Percentiles rank a stretch among this genome's conserved stretches.
Conservation (phyloP, 371 early-diverging fungal genomes). For the Entomophthora muscae region DNA sequence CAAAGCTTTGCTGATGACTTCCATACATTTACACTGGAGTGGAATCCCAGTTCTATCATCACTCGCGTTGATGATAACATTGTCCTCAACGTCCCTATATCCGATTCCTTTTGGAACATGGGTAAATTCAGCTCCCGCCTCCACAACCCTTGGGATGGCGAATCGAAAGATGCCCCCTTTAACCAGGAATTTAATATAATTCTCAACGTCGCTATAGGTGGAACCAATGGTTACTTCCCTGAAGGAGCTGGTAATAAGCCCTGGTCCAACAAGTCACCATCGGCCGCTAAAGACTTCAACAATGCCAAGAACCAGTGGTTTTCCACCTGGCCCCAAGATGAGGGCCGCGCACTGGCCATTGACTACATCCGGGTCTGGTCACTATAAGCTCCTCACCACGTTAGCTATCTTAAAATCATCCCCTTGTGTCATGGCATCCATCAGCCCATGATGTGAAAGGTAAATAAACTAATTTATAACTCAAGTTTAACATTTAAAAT, state of each 20-base stretch:
- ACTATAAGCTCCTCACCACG: no score
- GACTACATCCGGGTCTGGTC: slow-evolving; percentile 23
- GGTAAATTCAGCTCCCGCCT: slow-evolving; percentile 24
- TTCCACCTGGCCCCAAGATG: slow-evolving; percentile 28
- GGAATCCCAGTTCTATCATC: slow-evolving; percentile 31
- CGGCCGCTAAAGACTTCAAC: slow-evolving; percentile 29
- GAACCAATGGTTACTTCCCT: slow-evolving; percentile 40
- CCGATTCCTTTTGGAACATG: slow-evolving; percentile 21
- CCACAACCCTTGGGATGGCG: slow-evolving; percentile 29
- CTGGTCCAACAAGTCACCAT: slow-evolving; percentile 14
- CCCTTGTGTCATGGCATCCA: no score
- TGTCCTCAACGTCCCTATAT: slow-evolving; percentile 31
- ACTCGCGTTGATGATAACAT: slow-evolving; percentile 35
- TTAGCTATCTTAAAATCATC: no score
- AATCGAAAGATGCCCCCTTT: slow-evolving; percentile 34
- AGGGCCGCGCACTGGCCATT: slow-evolving; percentile 28
- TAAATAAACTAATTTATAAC: no score
- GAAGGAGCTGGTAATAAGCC: slow-evolving; percentile 21
- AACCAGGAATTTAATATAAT: slow-evolving; percentile 42
- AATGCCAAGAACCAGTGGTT: slow-evolving; percentile 26
- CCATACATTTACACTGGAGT: slow-evolving; percentile 30
- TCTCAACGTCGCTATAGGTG: slow-evolving; percentile 50
- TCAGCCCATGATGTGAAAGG: no score
- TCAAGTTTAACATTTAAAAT: no score
- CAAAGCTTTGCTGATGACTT: slow-evolving; percentile 24